Conservation (phyloP, 805 yeast genomes). For the Vanderwaltozyma tropicalis region DNA sequence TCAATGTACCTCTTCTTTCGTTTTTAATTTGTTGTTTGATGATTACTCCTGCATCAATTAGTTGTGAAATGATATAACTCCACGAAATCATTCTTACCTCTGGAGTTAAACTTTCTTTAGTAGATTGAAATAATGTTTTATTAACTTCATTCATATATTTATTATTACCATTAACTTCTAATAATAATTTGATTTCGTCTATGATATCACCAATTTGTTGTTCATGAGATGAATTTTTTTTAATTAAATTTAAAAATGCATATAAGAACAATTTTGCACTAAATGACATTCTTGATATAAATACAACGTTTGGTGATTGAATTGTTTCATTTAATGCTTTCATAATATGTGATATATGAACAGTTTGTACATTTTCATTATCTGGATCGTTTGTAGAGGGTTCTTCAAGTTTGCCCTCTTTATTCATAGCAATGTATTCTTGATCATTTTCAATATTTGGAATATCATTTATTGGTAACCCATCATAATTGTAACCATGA, state of each 20-base stretch:
- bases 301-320: constrained; percentile 57
- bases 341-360: constrained; percentile 64
- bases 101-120: constrained; percentile 33
- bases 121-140: constrained; percentile 7
- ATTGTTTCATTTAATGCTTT: constrained; percentile 73
- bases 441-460: constrained; percentile 11
- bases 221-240: constrained; percentile 63
- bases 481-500: constrained; percentile 25
- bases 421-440: constrained; percentile 8
- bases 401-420: constrained; percentile 2
- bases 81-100: constrained; percentile 45
- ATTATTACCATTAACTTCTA: constrained; percentile 31
- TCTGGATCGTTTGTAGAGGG: constrained; percentile 2
- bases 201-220: constrained; percentile 63
- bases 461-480: constrained; percentile 7
- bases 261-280: constrained; percentile 63
- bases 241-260: constrained; percentile 51
- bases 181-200: constrained; percentile 58
- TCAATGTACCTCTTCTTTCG: constrained; percentile 55
- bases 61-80: constrained; percentile 48
- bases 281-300: constrained; percentile 50
- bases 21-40: constrained; percentile 56
- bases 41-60: constrained; percentile 71
- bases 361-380: constrained; percentile 36
- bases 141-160: constrained; percentile 24